A percentile compares a stretch with the other conserved stretches of the same genome.
Evolutionary conservation across 108 stramenopile genomes (phyloP).

Genomic region (Schizochytrium sp.): DNA sequence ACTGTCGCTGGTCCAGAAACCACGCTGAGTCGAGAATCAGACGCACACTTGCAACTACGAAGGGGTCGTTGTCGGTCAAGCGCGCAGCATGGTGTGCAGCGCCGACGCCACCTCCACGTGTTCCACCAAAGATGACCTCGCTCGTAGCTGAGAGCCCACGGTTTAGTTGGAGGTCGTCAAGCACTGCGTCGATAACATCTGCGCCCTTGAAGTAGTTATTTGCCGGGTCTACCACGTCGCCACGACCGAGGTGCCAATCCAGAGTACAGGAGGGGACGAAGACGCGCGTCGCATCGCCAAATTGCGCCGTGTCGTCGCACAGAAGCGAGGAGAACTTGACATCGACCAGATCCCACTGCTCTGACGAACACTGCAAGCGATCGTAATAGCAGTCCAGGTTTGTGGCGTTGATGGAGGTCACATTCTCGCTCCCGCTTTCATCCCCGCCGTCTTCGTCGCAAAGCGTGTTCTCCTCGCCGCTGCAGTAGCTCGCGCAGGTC

Average conservation of each 20-base stretch:
- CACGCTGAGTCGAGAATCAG: background rate
- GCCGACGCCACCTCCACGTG: background rate
- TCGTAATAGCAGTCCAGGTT: background rate
- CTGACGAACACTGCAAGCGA: background rate
- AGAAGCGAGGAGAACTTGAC: background rate
- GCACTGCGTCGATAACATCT: background rate
- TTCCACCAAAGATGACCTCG: background rate
- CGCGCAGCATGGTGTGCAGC: background rate
- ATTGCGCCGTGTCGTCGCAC: background rate
- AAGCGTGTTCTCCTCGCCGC: background rate
- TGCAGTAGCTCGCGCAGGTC: background rate
- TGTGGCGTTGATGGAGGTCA: background rate
- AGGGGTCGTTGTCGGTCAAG: background rate
- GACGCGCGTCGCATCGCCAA: background rate
- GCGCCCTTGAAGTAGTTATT: background rate
- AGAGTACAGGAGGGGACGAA: background rate
- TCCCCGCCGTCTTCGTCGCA: background rate
- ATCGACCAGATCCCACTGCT: background rate
- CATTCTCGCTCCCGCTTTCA: background rate
- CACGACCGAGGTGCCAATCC: background rate
- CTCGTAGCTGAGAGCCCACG: background rate
- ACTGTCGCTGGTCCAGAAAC: background rate
- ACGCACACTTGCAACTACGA: background rate
- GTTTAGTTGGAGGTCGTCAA: background rate
- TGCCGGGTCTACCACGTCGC: background rate